Percentiles rank a stretch among this genome's conserved stretches.
These are phyloP conservation scores for Aspergillus flavus DNA, from an alignment of 2,329 filamentous ascomycete genomes.

Conservation along the genomic window DNA sequence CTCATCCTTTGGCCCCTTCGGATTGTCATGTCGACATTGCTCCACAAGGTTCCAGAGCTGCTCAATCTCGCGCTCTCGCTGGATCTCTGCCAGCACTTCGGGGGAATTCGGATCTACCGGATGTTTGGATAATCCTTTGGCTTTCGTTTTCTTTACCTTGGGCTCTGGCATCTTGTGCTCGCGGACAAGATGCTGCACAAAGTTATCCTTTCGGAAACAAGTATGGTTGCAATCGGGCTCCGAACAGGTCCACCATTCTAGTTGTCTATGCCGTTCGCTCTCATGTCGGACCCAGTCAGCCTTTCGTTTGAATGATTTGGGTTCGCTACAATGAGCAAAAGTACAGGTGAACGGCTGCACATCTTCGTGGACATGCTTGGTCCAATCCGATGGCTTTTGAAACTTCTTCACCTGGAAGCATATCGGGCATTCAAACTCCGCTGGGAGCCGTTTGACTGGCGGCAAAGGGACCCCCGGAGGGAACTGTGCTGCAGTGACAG, in stretches of 20 bases:
- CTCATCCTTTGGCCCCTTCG: constrained; percentile 68
- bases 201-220: constrained; percentile 89
- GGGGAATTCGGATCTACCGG: constrained; percentile 44
- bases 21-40: constrained; percentile 71
- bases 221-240: constrained; percentile 77
- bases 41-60: constrained; percentile 78
- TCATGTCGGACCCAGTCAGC: constrained; percentile 96
- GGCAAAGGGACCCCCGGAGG: constrained; percentile 80
- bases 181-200: constrained; percentile 86
- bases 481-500: constrained; percentile 73
- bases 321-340: constrained; percentile 77
- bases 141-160: constrained; percentile 72
- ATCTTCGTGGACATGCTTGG: constrained; percentile 93
- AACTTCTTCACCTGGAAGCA: constrained; percentile 86
- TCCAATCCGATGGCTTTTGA: constrained; percentile 93
- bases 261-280: constrained; percentile 84
- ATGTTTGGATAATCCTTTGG: constrained; percentile 51
- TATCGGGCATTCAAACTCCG: constrained; percentile 85
- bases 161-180: constrained; percentile 88
- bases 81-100: constrained; percentile 28
- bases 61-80: constrained; percentile 51
- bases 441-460: constrained; percentile 73
- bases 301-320: constrained; percentile 92
- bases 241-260: constrained; percentile 89
- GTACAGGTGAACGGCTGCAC: constrained; percentile 93